Percentiles rank a stretch among this genome's conserved stretches.
Conservation (phyloP, 1,284 basidiomycete genomes). For the Polyporus tsugae region DNA sequence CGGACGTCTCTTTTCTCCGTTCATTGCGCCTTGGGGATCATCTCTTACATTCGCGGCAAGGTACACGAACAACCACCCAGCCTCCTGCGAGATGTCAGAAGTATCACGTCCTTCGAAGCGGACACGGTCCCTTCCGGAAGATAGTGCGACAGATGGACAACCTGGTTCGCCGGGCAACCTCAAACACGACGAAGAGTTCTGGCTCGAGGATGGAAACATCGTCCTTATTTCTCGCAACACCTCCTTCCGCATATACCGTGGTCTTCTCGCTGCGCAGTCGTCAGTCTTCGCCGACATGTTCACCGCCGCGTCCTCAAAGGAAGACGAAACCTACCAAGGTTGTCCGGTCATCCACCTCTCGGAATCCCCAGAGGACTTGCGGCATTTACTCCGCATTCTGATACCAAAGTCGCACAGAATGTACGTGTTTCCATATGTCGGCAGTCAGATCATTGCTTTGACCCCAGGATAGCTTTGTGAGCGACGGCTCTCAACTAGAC, state of each 20-base stretch:
- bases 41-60: too few relatives aligned
- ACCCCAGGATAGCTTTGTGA: neutral
- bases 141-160: too few relatives aligned
- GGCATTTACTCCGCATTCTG: slow-evolving; percentile 14
- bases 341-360: slow-evolving; percentile 24
- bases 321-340: slow-evolving; percentile 20
- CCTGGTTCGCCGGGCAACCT: neutral
- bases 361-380: slow-evolving; percentile 16
- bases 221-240: slow-evolving; percentile 24
- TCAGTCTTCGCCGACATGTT: slow-evolving; percentile 29
- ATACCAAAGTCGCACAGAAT: neutral
- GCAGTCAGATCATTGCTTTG: neutral
- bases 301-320: slow-evolving; percentile 21
- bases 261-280: slow-evolving; percentile 29
- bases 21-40: too few relatives aligned
- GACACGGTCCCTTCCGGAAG: neutral
- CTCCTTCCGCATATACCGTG: slow-evolving; percentile 28
- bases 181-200: slow-evolving; percentile 14
- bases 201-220: slow-evolving; percentile 32
- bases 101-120: neutral
- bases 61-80: too few relatives aligned
- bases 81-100: too few relatives aligned
- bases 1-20: too few relatives aligned
- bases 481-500: neutral
- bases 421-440: neutral